Percentiles rank a stretch among this genome's conserved stretches.
phyloP scores from a whole-genome alignment of 2,329 filamentous ascomycete species.

The Paecilomyces sp. region DNA sequence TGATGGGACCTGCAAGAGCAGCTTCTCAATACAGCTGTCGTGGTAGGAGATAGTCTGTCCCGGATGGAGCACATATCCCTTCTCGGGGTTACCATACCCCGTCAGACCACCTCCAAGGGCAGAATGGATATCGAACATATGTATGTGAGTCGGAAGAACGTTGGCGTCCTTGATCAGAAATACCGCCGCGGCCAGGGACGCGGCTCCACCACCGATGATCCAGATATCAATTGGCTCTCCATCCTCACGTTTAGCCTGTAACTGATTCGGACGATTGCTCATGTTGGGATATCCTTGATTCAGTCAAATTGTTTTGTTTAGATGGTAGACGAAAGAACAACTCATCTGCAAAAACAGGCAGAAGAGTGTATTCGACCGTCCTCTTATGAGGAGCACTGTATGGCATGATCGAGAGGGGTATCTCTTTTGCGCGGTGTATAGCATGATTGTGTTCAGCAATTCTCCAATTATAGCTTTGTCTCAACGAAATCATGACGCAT shows the following conservation, averaged over 20 bases:
- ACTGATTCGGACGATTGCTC: background rate
- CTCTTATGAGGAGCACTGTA: background rate
- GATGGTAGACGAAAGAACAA: background rate
- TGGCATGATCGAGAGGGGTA: background rate
- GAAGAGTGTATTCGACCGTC: background rate
- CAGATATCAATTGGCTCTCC: conserved; percentile 8
- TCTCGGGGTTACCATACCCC: conserved; percentile 16
- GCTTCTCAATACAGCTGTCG: conserved; percentile 26
- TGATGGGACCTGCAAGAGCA: conserved; percentile 23
- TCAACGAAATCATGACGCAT: background rate
- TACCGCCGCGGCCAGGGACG: conserved; percentile 28
- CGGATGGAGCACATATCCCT: conserved; percentile 28
- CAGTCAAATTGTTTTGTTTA: background rate
- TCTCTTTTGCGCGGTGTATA: background rate
- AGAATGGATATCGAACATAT: conserved; percentile 25
- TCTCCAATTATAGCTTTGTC: background rate
- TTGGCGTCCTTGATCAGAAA: conserved; percentile 29
- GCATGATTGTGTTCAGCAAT: background rate
- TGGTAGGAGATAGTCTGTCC: conserved; percentile 27
- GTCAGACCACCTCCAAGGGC: conserved; percentile 26
- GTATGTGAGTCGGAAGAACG: conserved; percentile 24
- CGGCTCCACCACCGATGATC: conserved; percentile 31
- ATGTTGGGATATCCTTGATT: background rate
- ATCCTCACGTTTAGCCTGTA: conserved; percentile 24
- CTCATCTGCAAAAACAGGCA: background rate